Conservation (phyloP, 2,329 filamentous ascomycete species). For the Trichophyton mentagrophytes region DNA sequence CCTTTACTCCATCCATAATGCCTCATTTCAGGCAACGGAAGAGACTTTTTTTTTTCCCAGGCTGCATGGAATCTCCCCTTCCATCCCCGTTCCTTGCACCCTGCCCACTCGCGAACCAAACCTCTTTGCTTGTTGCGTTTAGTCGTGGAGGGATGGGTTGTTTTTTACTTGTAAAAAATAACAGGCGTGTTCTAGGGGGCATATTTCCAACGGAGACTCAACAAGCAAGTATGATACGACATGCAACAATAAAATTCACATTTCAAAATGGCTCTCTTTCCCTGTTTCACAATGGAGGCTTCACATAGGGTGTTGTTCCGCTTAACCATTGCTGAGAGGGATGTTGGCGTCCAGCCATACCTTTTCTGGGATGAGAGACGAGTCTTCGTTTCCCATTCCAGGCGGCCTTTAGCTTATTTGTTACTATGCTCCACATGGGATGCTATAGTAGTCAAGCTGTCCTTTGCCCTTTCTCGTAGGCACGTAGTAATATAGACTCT, state of each 20-base stretch:
- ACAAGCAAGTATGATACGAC: constrained; percentile 6
- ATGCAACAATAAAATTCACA: constrained; percentile 9
- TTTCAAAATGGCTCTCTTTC: constrained; percentile 14
- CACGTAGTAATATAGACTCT: not conserved
- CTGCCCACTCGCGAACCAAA: not conserved
- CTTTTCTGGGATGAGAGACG: not conserved
- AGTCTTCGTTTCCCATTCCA: not conserved
- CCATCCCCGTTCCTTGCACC: not conserved
- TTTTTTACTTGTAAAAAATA: not conserved
- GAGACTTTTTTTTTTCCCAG: not conserved
- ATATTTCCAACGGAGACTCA: not conserved
- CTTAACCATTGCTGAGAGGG: constrained; percentile 44
- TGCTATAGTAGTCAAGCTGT: not conserved
- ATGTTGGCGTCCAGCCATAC: not conserved
- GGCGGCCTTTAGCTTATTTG: not conserved
- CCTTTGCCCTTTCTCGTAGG: not conserved
- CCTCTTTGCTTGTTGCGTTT: not conserved
- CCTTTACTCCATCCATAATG: not conserved
- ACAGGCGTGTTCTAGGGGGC: not conserved
- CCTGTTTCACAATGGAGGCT: constrained; percentile 45
- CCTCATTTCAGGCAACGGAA: not conserved
- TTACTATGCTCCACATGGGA: not conserved
- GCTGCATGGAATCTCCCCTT: not conserved
- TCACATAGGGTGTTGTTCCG: constrained; percentile 45
- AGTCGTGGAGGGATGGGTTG: not conserved